phyloP scores from a whole-genome alignment of 192 early-diverging fungal genomes.

The Coemansia sp. region DNA sequence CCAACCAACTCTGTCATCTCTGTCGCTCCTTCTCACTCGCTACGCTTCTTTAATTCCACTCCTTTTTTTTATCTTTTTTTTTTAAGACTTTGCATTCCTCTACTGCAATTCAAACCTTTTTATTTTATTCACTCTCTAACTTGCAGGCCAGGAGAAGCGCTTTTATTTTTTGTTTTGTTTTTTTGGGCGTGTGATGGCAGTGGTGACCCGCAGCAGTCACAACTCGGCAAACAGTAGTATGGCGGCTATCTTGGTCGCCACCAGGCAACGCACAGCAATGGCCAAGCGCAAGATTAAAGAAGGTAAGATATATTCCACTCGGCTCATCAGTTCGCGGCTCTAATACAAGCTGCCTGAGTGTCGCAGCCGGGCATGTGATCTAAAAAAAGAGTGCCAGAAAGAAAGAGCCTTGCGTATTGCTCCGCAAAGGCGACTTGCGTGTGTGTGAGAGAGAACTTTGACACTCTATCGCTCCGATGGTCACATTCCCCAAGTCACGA shows the following conservation, averaged over 20 bases:
- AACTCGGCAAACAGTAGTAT: constrained; percentile 17
- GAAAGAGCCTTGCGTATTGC: constrained; percentile 1
- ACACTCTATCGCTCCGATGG: constrained; percentile 4
- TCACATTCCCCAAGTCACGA: constrained; percentile 12
- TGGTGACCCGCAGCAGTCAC: constrained; percentile 45
- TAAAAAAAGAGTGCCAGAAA: neutral
- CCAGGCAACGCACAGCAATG: constrained; percentile 17
- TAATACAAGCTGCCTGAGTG: neutral
- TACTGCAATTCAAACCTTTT: neutral
- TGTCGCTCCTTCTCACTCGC: constrained; percentile 1
- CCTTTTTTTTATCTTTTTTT: neutral
- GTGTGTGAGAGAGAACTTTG: neutral
- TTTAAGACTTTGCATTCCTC: neutral
- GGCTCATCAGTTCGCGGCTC: neutral
- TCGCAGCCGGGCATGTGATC: constrained; percentile 2
- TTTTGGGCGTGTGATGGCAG: constrained; percentile 30
- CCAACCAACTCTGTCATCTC: constrained; percentile 2
- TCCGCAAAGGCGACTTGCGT: neutral
- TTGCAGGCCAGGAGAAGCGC: neutral
- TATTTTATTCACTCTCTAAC: neutral
- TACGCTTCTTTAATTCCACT: neutral
- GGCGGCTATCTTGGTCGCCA: constrained; percentile 10
- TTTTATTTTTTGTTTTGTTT: neutral
- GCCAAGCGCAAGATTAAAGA: constrained; percentile 46
- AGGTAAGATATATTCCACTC: constrained; percentile 21